Base-by-base conservation (phyloP, 371 early-diverging fungal species). In the Rhizopus sp. region DNA sequence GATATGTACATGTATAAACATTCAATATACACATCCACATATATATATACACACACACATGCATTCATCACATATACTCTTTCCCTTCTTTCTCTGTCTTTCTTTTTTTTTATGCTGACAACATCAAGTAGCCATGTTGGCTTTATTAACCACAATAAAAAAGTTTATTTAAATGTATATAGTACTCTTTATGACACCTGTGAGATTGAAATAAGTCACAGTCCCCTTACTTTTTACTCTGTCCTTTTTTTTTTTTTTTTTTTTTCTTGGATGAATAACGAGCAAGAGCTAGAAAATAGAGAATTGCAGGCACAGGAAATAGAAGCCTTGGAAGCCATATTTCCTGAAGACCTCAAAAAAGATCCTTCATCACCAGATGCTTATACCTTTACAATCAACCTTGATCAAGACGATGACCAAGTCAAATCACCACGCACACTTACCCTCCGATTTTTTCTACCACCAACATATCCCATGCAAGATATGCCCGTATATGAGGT, bases 401-500 rank as follows among this genome's bases (percentile, higher is more conserved):
- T 78, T 4, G 78, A 78, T 44, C 31, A 69, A 52, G 75, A 65
- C 7, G 55, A 66, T 0, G n/a, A 12, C 5, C 39, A 62, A 8
- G 3, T 66, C 16, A 50, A 59, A 39, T 80, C 80, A 5, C 75
- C 75, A 35, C 62, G 80, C 3, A 53, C 64, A 32, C 42, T 80
- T 0, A 59, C 66, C 8, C 7, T 90, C 7, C 71, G 75, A 4
- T 73, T 90, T 57, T 78, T 85, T 61, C 69, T 90, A 12, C 91
- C 90, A 1, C 64, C 73, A 31, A 77, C 84, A 1, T 92, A 92
- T 55, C 93, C 93, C 3, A 81, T 81, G 38, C 59, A 70, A 10
- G 75, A 82, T 30, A 77, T 83, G 57, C 93, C 93, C 0, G 68
- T 84, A 31, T 88, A 85, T 68, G 88, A 91, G 63, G 82, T 89